Percentiles rank a stretch among this genome's conserved stretches.
Conservation (phyloP, 2,329 filamentous ascomycete genomes). For the Colletotrichum tropicicola region DNA sequence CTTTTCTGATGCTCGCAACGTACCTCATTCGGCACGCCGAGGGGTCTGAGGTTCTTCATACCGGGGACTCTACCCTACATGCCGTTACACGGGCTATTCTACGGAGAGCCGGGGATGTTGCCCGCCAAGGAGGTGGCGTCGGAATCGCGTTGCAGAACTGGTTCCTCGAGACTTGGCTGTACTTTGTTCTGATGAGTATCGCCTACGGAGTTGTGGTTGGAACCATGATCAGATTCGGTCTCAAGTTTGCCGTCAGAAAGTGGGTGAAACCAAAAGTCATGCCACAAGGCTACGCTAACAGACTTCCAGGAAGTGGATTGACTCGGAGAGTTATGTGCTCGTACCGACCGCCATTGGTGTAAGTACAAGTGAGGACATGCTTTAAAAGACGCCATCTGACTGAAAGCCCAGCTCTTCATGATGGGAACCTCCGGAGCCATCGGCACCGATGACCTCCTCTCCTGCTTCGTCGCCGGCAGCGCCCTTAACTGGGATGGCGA, state of each 20-base stretch:
- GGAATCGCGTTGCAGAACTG: constrained; percentile 63
- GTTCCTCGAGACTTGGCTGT: constrained; percentile 68
- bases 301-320: constrained; percentile 59
- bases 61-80: background rate
- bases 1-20: constrained; percentile 66
- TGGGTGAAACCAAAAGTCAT: constrained; percentile 10
- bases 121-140: constrained; percentile 60
- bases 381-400: background rate
- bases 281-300: background rate
- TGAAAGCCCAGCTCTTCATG: constrained; percentile 56
- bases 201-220: constrained; percentile 63
- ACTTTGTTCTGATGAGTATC: constrained; percentile 63
- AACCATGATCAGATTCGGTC: constrained; percentile 52
- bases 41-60: constrained; percentile 33
- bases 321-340: constrained; percentile 62
- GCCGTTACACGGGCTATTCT: background rate
- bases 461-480: constrained; percentile 68
- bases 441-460: constrained; percentile 67
- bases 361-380: constrained; percentile 36
- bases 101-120: constrained; percentile 46
- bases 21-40: constrained; percentile 65
- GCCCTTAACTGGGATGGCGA: constrained; percentile 69
- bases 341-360: constrained; percentile 60
- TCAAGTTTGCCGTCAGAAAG: constrained; percentile 52
- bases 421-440: constrained; percentile 66